Evolutionary conservation across 2,329 filamentous ascomycete genomes (phyloP).

Genomic region (Sclerotiophoma versabilis): DNA sequence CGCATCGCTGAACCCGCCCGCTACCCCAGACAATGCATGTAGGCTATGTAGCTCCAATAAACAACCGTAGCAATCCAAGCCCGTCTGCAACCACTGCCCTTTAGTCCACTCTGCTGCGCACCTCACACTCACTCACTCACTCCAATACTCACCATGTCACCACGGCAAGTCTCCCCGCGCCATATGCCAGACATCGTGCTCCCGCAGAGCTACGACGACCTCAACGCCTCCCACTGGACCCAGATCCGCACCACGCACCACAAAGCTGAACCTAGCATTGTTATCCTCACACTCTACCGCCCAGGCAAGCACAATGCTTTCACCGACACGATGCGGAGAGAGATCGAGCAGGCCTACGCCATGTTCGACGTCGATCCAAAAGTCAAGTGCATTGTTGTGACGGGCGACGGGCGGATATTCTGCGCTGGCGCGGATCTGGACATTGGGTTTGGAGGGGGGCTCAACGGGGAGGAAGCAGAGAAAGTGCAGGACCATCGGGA

Average conservation of each 20-base stretch:
- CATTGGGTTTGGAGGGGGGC: constrained; percentile 56
- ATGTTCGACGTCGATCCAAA: constrained; percentile 63
- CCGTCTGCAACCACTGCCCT: not conserved
- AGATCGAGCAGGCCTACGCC: constrained; percentile 63
- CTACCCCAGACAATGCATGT: not conserved
- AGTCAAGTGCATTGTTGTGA: constrained; percentile 63
- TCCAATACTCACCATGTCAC: constrained; percentile 13
- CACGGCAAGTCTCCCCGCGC: constrained; percentile 19
- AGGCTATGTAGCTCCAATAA: constrained; percentile 14
- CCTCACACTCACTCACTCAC: not conserved
- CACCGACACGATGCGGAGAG: constrained; percentile 68
- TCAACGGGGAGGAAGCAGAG: constrained; percentile 50
- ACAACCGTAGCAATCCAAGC: not conserved
- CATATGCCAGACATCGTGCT: constrained; percentile 37
- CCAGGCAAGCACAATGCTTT: constrained; percentile 74
- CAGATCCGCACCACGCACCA: constrained; percentile 52
- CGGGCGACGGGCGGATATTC: constrained; percentile 59
- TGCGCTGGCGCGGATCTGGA: constrained; percentile 66
- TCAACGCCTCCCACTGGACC: constrained; percentile 43
- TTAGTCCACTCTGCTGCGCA: not conserved
- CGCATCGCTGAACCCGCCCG: constrained; percentile 6
- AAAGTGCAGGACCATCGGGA: constrained; percentile 60
- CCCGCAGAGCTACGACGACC: constrained; percentile 50
- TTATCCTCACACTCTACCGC: constrained; percentile 70
- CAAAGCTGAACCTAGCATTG: constrained; percentile 58